A percentile compares a stretch with the other conserved stretches of the same genome.
Conservation (phyloP, 2,329 filamentous ascomycete species). For the Fusarium verticillioides region DNA sequence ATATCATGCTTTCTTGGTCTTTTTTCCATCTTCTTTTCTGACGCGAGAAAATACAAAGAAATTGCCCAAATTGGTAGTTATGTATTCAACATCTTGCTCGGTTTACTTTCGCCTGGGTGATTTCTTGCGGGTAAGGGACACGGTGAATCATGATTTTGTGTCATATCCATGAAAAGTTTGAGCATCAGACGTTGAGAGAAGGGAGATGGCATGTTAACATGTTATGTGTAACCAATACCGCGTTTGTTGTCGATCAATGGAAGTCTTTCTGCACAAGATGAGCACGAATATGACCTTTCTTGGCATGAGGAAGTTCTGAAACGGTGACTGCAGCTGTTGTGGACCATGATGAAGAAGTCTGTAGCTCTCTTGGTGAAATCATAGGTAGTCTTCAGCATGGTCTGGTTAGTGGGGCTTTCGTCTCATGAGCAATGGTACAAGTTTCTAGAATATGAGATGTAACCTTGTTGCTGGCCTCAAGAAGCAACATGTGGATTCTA, state of each 20-base stretch:
- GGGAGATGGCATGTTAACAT: conserved; percentile 6
- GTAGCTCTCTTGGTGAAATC: neutral
- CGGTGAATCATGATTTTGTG: neutral
- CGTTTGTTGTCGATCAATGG: conserved; percentile 7
- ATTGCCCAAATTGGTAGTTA: conserved; percentile 11
- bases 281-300: conserved; percentile 12
- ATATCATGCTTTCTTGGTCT: conserved; percentile 31
- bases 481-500: neutral
- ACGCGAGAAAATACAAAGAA: conserved; percentile 31
- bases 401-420: neutral
- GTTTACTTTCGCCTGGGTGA: neutral
- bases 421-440: neutral
- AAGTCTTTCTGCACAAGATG: conserved; percentile 7
- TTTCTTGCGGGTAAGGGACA: neutral
- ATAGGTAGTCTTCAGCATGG: neutral
- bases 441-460: neutral
- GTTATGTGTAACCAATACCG: conserved; percentile 18
- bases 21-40: conserved; percentile 30
- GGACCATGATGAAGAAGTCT: neutral
- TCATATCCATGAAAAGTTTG: neutral
- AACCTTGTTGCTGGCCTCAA: neutral
- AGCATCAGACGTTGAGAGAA: neutral
- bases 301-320: conserved; percentile 9
- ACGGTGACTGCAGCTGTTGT: conserved; percentile 6
- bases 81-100: neutral